phyloP scores from a whole-genome alignment of 805 yeast species.

The Candida oleophila region DNA sequence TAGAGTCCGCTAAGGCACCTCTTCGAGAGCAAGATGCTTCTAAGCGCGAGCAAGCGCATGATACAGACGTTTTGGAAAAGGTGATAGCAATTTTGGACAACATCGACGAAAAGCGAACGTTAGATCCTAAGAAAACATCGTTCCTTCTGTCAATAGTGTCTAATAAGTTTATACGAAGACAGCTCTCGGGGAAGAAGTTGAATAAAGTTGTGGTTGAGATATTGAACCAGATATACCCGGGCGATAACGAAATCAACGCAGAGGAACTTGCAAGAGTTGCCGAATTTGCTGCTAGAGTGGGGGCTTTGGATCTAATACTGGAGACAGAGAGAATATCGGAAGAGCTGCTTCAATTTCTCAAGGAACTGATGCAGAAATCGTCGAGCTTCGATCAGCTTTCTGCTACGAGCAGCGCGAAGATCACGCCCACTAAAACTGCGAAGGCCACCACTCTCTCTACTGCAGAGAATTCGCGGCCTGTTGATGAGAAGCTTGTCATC shows the following conservation, averaged over 20 bases:
- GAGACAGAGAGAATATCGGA: background rate
- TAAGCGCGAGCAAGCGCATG: background rate
- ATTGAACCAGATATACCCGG: conserved; percentile 10
- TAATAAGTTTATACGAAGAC: conserved; percentile 10
- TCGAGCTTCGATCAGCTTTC: background rate
- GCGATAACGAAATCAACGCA: conserved; percentile 5
- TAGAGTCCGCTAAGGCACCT: background rate
- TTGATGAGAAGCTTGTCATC: conserved; percentile 6
- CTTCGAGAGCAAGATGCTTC: background rate
- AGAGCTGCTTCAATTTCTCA: background rate
- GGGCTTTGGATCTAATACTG: background rate
- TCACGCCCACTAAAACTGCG: background rate
- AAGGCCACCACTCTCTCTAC: background rate
- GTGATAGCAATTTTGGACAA: background rate
- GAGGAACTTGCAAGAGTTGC: conserved; percentile 3
- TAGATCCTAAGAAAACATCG: conserved; percentile 12
- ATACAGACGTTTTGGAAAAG: background rate
- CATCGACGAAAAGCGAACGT: background rate
- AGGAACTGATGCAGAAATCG: background rate
- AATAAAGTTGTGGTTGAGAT: conserved; percentile 1
- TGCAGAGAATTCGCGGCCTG: conserved; percentile 2
- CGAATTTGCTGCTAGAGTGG: conserved; percentile 3
- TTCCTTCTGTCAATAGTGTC: background rate
- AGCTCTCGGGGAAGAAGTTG: conserved; percentile 6
- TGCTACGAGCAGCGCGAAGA: background rate